Conservation (phyloP, 1,139 yeast genomes). For the Hemisphaericaspora subhashii region DNA sequence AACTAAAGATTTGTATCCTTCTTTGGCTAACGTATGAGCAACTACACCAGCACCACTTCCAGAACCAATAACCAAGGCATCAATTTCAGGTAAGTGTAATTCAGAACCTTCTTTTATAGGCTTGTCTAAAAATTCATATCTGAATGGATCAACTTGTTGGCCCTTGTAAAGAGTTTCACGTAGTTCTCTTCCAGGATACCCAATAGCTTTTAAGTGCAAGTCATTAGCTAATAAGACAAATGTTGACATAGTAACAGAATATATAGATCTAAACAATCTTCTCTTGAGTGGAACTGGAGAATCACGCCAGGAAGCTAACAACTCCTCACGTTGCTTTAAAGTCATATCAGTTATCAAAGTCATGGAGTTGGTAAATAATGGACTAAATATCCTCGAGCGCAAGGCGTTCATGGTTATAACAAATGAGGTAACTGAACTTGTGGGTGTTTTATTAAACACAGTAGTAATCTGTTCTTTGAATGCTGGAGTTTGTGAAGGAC, state of each 20-base stretch:
- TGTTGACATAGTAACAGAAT: constrained; percentile 23
- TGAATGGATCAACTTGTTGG: constrained; percentile 26
- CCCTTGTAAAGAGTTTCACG: constrained; percentile 32
- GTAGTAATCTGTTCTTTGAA: constrained; percentile 22
- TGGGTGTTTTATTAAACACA: constrained; percentile 19
- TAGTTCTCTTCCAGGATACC: constrained; percentile 34
- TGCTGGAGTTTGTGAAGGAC: constrained; percentile 34
- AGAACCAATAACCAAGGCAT: constrained; percentile 55
- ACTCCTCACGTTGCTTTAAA: constrained; percentile 25
- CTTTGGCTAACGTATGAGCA: constrained; percentile 48
- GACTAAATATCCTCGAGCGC: constrained; percentile 35
- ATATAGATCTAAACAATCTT: constrained; percentile 28
- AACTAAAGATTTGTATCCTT: constrained; percentile 48
- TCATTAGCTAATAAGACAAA: constrained; percentile 31
- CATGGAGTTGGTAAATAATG: constrained; percentile 34
- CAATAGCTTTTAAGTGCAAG: constrained; percentile 35
- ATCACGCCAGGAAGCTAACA: constrained; percentile 40
- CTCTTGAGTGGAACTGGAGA: constrained; percentile 33
- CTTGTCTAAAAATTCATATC: constrained; percentile 32
- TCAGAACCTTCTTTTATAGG: constrained; percentile 33
- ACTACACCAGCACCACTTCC: constrained; percentile 63
- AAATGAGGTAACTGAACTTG: constrained; percentile 23
- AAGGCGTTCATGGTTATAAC: constrained; percentile 27
- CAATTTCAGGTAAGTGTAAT: constrained; percentile 37
- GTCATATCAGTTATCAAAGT: constrained; percentile 41